Evolutionary conservation across 2,329 filamentous ascomycete species (phyloP).

Genomic region (Sclerotinia spermophila): DNA sequence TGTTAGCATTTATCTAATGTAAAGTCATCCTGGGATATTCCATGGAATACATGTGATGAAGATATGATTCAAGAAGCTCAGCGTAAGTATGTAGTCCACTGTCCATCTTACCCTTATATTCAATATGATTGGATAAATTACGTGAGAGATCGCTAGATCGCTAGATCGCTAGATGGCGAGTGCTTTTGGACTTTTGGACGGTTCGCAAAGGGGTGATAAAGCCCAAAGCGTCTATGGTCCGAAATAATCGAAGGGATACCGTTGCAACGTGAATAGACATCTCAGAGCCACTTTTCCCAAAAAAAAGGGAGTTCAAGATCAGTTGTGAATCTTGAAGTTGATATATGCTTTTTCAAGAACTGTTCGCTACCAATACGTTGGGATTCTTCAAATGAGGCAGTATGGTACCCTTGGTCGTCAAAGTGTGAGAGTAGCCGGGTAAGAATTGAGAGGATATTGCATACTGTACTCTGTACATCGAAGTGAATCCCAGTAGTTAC

Average conservation of each 20-base stretch:
- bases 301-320: neutral
- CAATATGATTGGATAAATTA: neutral
- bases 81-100: neutral
- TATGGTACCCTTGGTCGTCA: neutral
- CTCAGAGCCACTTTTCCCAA: neutral
- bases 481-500: neutral
- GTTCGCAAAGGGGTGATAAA: neutral
- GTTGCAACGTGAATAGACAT: neutral
- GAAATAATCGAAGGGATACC: neutral
- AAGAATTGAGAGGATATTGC: neutral
- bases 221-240: neutral
- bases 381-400: neutral
- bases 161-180: slow-evolving; percentile 3
- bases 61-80: neutral
- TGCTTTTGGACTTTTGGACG: slow-evolving; percentile 3
- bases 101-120: neutral
- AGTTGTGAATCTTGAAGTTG: neutral
- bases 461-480: neutral
- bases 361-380: slow-evolving; percentile 5
- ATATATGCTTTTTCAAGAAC: neutral
- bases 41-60: neutral
- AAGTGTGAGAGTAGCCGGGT: neutral
- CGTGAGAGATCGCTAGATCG: neutral
- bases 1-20: neutral
- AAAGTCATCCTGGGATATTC: neutral